Base-by-base conservation (phyloP, 2,329 filamentous ascomycete genomes). In the Aspergillus fumigatiaffinis region DNA sequence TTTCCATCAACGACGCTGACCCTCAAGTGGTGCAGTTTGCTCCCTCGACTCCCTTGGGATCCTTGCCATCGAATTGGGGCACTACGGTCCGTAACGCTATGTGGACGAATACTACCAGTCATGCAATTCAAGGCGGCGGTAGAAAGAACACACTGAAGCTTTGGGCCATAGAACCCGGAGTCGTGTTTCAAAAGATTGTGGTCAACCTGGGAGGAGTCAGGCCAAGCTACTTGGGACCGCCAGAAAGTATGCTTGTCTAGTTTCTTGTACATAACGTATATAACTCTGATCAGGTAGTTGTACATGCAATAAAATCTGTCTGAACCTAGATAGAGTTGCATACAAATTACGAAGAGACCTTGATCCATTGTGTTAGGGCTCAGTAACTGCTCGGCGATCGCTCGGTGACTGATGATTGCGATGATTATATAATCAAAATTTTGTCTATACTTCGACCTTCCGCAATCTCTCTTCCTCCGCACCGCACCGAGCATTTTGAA, bases 171-270 rank as follows among this genome's bases (percentile, higher is more conserved):
- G 73, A 83, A 65, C 80, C 82, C 0, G 80, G 80, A 28, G 73
- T 85, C 1, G 65, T 84, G 4, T 73, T 85, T 42, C 81, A 85
- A 67, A 85, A 84, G 75, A 71, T 85, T 41, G 74, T 86, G 1
- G 62, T 86, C 7, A 76, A 86, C 61, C 63, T 85, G 25, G 84
- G 83, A 1, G 83, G 83, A 5, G 77, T 84, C 1, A 70, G 81
- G 54, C 69, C 76, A 17, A 83, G 80, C 51, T 85, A 84, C 62
- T 70, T 86, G 2, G 83, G 83, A 0, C 83, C 83, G 3, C 82
- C 82, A 0, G 82, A 84, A 76, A 84, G 80, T 48, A 49, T n/a
- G 53, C 48, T 54, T 47, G 26, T 56, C 20, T 46, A 23, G 21
- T 23, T 10, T 2, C 20, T 10, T 46, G 42, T 46, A 46, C 12